Evolutionary conservation across 495 filamentous ascomycete species (phyloP).

Genomic region (Aspergillus incahuasiensis): DNA sequence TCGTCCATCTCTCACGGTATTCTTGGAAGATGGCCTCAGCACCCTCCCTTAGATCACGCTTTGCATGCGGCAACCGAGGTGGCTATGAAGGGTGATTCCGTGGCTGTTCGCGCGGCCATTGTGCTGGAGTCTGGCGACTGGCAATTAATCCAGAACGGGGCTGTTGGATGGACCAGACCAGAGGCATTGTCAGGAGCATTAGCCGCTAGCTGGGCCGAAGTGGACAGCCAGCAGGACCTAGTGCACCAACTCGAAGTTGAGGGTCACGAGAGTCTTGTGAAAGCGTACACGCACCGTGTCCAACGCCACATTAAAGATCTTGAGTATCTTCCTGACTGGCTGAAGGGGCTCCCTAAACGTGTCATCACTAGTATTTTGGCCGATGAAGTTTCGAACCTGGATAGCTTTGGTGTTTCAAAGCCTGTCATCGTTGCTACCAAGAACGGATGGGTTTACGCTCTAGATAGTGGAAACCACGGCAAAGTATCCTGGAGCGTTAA

Average conservation of each 20-base stretch:
- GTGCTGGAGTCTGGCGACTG: constrained; percentile 72
- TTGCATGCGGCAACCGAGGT: constrained; percentile 79
- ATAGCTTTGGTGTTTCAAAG: constrained; percentile 86
- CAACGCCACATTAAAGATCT: constrained; percentile 78
- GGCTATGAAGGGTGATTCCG: constrained; percentile 57
- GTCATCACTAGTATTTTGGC: constrained; percentile 64
- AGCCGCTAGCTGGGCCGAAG: constrained; percentile 73
- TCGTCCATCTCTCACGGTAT: constrained; percentile 75
- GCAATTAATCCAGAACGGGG: constrained; percentile 78
- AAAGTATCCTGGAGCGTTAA: constrained; percentile 69
- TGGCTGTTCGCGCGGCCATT: constrained; percentile 72
- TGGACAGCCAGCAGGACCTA: constrained; percentile 62
- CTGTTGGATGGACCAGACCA: constrained; percentile 69
- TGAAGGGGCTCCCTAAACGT: constrained; percentile 59
- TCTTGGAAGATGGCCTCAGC: constrained; percentile 64
- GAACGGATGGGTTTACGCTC: constrained; percentile 69
- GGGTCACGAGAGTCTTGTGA: constrained; percentile 69
- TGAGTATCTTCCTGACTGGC: constrained; percentile 68
- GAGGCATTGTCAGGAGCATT: constrained; percentile 75
- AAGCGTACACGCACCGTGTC: constrained; percentile 83
- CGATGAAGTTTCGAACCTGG: constrained; percentile 56
- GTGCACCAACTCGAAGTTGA: constrained; percentile 80
- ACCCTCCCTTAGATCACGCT: constrained; percentile 37
- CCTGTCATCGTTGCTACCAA: constrained; percentile 75
- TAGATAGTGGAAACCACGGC: constrained; percentile 73